Base-by-base conservation (phyloP, 345 rosid genomes). In the Mercurialis annua region DNA sequence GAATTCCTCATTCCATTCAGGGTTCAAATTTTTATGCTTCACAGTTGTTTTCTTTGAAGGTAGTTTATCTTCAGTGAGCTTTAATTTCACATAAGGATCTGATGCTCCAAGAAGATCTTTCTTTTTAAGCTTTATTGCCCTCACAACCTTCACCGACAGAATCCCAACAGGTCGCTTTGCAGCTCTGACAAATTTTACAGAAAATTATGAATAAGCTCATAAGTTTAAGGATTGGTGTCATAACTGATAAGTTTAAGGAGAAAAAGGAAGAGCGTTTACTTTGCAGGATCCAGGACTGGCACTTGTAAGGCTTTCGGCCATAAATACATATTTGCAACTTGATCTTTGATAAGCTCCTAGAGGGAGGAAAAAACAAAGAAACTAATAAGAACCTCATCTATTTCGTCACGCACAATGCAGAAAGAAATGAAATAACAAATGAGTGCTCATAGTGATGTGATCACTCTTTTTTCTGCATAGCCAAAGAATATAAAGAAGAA, bases 1-100 rank as follows among this genome's bases (percentile, higher is more conserved):
- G 40, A 83, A 87, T 70, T 94, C 96, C 77, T 94, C 92, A 65
- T 91, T 89, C 99, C 99, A 94, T 74, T 91, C 96, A 55, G 99
- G 99, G 76, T 94, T 94, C 85, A 94, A 79, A 71, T 91, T 89
- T 80, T 77, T 89, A 77, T 84, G 90, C 77, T 86, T 94, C 36
- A 94, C 93, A 29, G 97, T 83, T 30, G 98, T 86, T 77, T 94
- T 94, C 87, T 89, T 94, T 20, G 96, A 84, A 43, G 87, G 84
- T 55, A 86, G 73, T 75, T 77, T 82, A 74, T 85, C 97, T 65
- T 89, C 97, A 0, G 96, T 78, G 61, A 94, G 87, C 85, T 88
- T 89, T 49, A 94, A 70, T 78, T 91, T 91, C 76, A 94, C 96
- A 34, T 84, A 94, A 27, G 99, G 99, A 67, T 94, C 99, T 73